These are phyloP conservation scores for Pyracantha coccinea DNA, from an alignment of 331 rosid species.

Conservation along the genomic window DNA sequence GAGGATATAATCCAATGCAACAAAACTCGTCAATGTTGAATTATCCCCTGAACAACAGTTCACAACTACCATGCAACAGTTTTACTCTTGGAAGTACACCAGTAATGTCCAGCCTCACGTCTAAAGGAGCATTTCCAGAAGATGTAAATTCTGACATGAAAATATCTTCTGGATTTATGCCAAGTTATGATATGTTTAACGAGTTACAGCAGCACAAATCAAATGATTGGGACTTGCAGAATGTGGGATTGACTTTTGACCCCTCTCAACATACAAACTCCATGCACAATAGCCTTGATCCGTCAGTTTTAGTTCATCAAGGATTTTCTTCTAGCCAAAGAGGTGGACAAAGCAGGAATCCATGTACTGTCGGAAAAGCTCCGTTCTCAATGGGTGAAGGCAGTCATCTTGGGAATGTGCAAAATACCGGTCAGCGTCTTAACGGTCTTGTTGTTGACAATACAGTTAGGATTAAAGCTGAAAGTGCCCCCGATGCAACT, in stretches of 20 bases:
- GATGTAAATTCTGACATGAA: slow-evolving; percentile 54
- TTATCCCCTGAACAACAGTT: slow-evolving; percentile 62
- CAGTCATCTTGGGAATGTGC: slow-evolving; percentile 38
- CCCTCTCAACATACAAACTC: slow-evolving; percentile 55
- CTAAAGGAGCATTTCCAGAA: slow-evolving; percentile 57
- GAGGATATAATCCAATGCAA: slow-evolving; percentile 48
- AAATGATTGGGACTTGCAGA: slow-evolving; percentile 65
- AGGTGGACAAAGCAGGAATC: slow-evolving; percentile 29
- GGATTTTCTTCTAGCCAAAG: slow-evolving; percentile 57
- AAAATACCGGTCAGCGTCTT: slow-evolving; percentile 37
- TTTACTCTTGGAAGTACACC: slow-evolving; percentile 67
- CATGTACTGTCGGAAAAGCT: slow-evolving; percentile 31
- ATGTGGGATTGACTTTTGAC: slow-evolving; percentile 44
- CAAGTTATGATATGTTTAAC: slow-evolving; percentile 67
- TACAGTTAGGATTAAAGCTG: slow-evolving; percentile 62
- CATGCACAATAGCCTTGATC: slow-evolving; percentile 44
- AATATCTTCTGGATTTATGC: slow-evolving; percentile 37
- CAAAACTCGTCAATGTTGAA: slow-evolving; percentile 54
- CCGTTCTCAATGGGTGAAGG: slow-evolving; percentile 43
- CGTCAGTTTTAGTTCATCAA: slow-evolving; percentile 59
- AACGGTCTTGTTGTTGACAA: slow-evolving; percentile 21
- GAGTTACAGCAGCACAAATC: slow-evolving; percentile 67
- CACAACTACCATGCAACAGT: slow-evolving; percentile 54
- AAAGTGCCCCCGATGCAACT: slow-evolving; percentile 51
- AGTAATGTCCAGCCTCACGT: slow-evolving; percentile 44